Evolutionary conservation across 495 filamentous ascomycete species (phyloP), one percentile per base, ranked within the genome.

Genomic region (Parathielavia hyrcaniae): DNA sequence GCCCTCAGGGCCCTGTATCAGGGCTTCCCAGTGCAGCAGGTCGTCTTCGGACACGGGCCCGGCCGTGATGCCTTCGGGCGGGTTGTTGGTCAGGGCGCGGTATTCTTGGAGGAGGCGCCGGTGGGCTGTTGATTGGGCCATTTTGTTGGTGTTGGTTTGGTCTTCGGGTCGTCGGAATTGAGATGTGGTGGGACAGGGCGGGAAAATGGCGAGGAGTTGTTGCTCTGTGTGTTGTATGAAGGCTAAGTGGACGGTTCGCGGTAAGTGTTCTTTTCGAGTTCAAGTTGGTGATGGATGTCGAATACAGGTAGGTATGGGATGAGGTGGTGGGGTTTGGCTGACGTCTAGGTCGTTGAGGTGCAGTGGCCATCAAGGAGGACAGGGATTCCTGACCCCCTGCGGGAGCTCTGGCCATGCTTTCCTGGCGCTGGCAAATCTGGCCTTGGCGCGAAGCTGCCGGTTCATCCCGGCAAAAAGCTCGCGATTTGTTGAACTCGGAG

Each of bases 51-150:
- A 85, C 55, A 96, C 81, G 19, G 93, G 93, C 41, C 93, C 95
- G 16, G 95, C 93, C 59, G 88, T 95, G 73, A 99, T 97, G 62
- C 93, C 95, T 48, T 95, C 89, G 12, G 90, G 89, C 2, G 89
- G 86, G 75, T 89, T 89, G 68, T 82, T 87, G 60, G 75, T 75
- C 12, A 79, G 69, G 41, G 78, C 85, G 62, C 87, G 86, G 86
- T 99, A 99, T 78, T 99, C 93, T 75, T 92, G 88, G 73, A 97
- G 90, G 61, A 99, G 88, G 44, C 93, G 93, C 62, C 92, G 92
- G 69, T 91, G 89, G 60, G 93, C 90, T 57, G 85, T 83, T 43
- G 83, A 79, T 62, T 77, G 75, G 26, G 83, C 75, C 84, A 86
- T 87, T 19, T 52, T 68, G 55, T 43, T 22, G 11, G 2, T 4